phyloP scores from a whole-genome alignment of 192 early-diverging fungal species.

The Ambispora gerdemannii region DNA sequence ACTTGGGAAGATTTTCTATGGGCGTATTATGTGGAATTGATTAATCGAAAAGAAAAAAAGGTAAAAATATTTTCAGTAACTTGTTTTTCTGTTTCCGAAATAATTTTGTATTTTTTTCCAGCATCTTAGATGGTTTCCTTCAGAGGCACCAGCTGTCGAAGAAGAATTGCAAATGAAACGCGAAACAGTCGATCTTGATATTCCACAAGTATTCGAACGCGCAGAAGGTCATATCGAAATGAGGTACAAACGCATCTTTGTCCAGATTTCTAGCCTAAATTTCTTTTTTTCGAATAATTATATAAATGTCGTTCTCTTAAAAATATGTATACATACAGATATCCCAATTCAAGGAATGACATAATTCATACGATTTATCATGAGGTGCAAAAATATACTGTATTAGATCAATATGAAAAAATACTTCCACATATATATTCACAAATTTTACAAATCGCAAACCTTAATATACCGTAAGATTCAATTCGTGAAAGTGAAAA shows the following conservation, averaged over 20 bases:
- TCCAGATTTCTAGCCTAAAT: not conserved
- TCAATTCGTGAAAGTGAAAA: too few species aligned
- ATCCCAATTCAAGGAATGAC: too few species aligned
- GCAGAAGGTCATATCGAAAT: not conserved
- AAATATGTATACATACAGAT: too few species aligned
- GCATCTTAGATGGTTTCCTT: not conserved
- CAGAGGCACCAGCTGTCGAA: not conserved
- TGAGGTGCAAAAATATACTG: not conserved
- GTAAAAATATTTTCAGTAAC: not conserved
- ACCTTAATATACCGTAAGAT: not conserved
- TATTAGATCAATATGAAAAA: not conserved
- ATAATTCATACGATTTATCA: not conserved
- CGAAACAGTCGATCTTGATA: not conserved
- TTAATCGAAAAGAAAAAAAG: not conserved
- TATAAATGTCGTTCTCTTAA: too few species aligned
- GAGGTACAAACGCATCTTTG: not conserved
- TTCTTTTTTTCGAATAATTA: too few species aligned
- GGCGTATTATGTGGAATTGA: constrained; percentile 54
- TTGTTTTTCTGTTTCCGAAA: not conserved
- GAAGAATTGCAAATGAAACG: not conserved
- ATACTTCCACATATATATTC: not conserved
- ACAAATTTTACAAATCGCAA: not conserved
- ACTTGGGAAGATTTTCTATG: constrained; percentile 90
- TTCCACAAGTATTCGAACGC: not conserved
- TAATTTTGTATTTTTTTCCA: not conserved